These are phyloP conservation scores for Paraphaeosphaeria sporulosa DNA, from an alignment of 2,329 filamentous ascomycete genomes.

Conservation along the genomic window DNA sequence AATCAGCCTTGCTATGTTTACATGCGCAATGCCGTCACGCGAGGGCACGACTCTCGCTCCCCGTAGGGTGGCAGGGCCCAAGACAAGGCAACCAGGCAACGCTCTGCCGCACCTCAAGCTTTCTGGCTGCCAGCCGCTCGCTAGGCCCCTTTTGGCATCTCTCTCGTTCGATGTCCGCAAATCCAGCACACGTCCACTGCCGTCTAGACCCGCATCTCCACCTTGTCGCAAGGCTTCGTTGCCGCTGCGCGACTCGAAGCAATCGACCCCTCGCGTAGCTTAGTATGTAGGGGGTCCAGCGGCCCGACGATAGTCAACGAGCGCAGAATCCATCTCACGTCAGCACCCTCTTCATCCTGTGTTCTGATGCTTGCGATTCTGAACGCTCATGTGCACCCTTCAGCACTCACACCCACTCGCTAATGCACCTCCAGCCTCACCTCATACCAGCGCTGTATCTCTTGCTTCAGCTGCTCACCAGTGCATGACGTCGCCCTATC, in stretches of 20 bases:
- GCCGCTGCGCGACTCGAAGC: not conserved
- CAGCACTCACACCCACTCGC: not conserved
- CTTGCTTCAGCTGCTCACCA: not conserved
- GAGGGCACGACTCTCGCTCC: not conserved
- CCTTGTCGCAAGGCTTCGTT: not conserved
- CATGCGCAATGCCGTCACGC: not conserved
- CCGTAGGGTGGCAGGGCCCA: not conserved
- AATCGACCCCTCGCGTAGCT: not conserved
- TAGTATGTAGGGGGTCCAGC: not conserved
- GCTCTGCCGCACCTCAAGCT: conserved; percentile 4
- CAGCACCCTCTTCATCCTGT: conserved; percentile 18
- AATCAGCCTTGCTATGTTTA: conserved; percentile 16
- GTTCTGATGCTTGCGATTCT: not conserved
- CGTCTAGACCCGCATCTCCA: not conserved
- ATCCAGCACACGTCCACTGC: too few relatives aligned
- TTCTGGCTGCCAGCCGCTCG: not conserved
- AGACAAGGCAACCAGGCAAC: conserved; percentile 15
- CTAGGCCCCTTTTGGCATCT: not conserved
- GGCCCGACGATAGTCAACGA: not conserved
- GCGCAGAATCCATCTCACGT: conserved; percentile 13
- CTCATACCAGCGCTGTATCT: conserved; percentile 2
- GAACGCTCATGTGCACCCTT: not conserved
- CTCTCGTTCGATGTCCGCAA: too few relatives aligned
- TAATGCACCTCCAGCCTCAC: conserved; percentile 9
- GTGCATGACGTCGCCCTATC: not conserved